Evolutionary conservation across 306 rosid species (phyloP).

Genomic region (Begonia fuchsioides): DNA sequence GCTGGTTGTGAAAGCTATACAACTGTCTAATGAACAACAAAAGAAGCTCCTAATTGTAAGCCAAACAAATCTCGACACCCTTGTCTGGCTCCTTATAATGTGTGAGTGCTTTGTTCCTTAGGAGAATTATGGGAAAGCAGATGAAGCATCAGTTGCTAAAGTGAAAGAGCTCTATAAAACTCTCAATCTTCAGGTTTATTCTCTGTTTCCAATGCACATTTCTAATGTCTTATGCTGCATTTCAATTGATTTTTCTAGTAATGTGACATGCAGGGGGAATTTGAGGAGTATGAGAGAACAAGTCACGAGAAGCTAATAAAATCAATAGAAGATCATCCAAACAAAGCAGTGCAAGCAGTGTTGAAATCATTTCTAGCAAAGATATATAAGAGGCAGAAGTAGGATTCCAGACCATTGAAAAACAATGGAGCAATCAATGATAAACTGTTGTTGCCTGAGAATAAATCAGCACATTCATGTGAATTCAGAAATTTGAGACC

Average conservation of each 20-base stretch:
- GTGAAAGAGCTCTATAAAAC: conserved; percentile 60
- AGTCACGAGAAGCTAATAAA: conserved; percentile 48
- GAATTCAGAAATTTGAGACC: neutral
- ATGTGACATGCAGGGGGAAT: conserved; percentile 32
- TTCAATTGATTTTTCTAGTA: no score
- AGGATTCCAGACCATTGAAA: conserved; percentile 11
- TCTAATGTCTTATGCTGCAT: no score
- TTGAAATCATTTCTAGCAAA: conserved; percentile 85
- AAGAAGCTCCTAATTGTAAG: conserved; percentile 61
- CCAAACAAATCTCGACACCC: conserved; percentile 2
- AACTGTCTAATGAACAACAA: conserved; percentile 50
- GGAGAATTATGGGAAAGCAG: conserved; percentile 74
- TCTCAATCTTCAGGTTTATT: conserved; percentile 62
- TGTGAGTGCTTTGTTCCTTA: conserved; percentile 14
- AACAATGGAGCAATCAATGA: no score
- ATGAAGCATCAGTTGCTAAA: conserved; percentile 42
- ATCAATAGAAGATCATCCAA: conserved; percentile 70
- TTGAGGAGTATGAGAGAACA: conserved; percentile 51
- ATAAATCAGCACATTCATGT: no score
- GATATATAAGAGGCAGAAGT: conserved; percentile 84
- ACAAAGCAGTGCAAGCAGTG: conserved; percentile 64
- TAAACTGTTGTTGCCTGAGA: no score
- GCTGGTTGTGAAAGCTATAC: conserved; percentile 85
- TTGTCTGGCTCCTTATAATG: neutral
- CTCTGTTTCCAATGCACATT: neutral